Evolutionary conservation across 176 grass and related monocot genomes (phyloP), one percentile per base, ranked within the genome.

Genomic region (Thalia dealbata): DNA sequence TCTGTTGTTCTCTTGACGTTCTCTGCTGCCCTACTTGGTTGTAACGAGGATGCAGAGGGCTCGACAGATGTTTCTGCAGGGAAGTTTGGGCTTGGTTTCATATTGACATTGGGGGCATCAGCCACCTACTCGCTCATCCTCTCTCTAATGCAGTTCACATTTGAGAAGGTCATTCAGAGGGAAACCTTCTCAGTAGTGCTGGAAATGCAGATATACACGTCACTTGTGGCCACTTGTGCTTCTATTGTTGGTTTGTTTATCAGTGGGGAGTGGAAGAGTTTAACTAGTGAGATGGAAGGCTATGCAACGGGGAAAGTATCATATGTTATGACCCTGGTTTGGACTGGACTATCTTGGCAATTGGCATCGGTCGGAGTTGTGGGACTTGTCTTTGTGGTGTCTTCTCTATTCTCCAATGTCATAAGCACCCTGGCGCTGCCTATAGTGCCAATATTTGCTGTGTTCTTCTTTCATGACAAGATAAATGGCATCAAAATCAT

Each of bases 351-450:
- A 64, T 82, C 81, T 35, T 99, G 95, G 90, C 90, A 92, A 78
- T 73, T 93, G 50, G 74, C 82, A 10, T 82, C 85, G 0, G 83
- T 99, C 28, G 95, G 95, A 78, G 81, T 88, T 66, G 95, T 99
- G 65, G 90, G 95, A 25, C 82, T 93, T 64, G 74, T 99, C 69
- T 93, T 99, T 83, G 79, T 86, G 51, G 83, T 93, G 46, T 91
- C 95, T 27, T 93, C 95, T 11, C 85, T 99, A 44, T 99, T 99
- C 77, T 90, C 93, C 28, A 96, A 92, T 82, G 93, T 88, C 62
- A 96, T 93, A 61, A 90, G 95, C 80, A 92, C 90, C 18, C 67
- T 99, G 38, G 82, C 90, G 50, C 73, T 91, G 72, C 95, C 95
- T 23, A 75, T 92, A 23, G 76, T 97, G 77, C 87, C 90, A 59